Evolutionary conservation across 371 early-diverging fungal genomes (phyloP).

Genomic region (Rhizopus arrhizus): DNA sequence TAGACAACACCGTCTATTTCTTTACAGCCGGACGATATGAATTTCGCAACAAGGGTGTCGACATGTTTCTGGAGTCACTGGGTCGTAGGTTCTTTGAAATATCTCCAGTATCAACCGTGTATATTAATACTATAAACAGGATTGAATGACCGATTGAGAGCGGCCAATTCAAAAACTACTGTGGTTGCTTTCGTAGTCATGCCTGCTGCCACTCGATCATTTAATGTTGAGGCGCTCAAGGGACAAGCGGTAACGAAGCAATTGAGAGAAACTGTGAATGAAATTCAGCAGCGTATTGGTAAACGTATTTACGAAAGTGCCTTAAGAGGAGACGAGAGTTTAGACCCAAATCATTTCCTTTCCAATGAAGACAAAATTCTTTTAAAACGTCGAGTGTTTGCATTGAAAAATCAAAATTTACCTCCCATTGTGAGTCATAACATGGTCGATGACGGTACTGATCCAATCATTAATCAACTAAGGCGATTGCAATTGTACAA

Average conservation of each 20-base stretch:
- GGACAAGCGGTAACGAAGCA: slow-evolving; percentile 98
- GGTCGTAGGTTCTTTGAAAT: slow-evolving; percentile 66
- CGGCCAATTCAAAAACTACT: slow-evolving; percentile 80
- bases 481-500: slow-evolving; percentile 87
- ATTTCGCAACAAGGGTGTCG: slow-evolving; percentile 95
- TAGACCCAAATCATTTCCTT: slow-evolving; percentile 64
- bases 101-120: neutral
- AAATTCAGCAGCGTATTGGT: slow-evolving; percentile 88
- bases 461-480: slow-evolving; percentile 84
- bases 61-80: slow-evolving; percentile 93
- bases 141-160: slow-evolving; percentile 87
- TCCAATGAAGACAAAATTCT: slow-evolving; percentile 84
- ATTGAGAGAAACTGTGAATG: slow-evolving; percentile 87
- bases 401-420: slow-evolving; percentile 81
- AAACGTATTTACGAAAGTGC: slow-evolving; percentile 87
- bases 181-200: slow-evolving; percentile 95
- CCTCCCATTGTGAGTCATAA: slow-evolving; percentile 97
- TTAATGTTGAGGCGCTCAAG: slow-evolving; percentile 95
- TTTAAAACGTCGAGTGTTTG: slow-evolving; percentile 91
- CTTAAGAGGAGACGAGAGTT: slow-evolving; percentile 54
- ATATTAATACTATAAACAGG: slow-evolving; percentile 43
- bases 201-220: slow-evolving; percentile 88
- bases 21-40: slow-evolving; percentile 98
- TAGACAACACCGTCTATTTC: slow-evolving; percentile 95
- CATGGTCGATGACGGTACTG: slow-evolving; percentile 85